Evolutionary conservation across 164 flowering plant genomes (phyloP).

Genomic region (Vitis riparia): DNA sequence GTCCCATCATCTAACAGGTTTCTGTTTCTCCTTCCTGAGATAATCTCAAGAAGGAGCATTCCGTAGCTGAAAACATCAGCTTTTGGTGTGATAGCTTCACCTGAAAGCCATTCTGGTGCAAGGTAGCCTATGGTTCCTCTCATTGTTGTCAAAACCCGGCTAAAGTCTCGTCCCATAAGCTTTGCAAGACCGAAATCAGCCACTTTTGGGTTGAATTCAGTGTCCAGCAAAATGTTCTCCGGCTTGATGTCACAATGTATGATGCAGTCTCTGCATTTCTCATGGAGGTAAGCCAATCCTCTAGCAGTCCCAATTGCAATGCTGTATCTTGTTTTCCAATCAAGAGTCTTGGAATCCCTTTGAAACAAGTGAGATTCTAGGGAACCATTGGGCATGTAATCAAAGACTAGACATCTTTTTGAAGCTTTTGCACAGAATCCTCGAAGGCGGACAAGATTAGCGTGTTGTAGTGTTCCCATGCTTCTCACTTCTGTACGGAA

Average conservation of each 20-base stretch:
- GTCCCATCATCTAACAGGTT: constrained; percentile 25
- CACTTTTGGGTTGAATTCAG: constrained; percentile 40
- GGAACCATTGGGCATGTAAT: constrained; percentile 58
- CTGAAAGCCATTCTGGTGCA: constrained; percentile 63
- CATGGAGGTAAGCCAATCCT: constrained; percentile 60
- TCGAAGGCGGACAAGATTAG: constrained; percentile 52
- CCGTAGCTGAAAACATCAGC: constrained; percentile 63
- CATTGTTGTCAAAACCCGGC: constrained; percentile 53
- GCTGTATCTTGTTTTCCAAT: constrained; percentile 44
- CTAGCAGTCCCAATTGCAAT: constrained; percentile 50
- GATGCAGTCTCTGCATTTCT: constrained; percentile 54
- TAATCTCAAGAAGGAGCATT: constrained; percentile 50
- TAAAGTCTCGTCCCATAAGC: constrained; percentile 50
- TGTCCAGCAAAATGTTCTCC: constrained; percentile 54
- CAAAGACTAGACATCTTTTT: constrained; percentile 50
- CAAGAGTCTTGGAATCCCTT: constrained; percentile 12
- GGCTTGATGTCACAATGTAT: constrained; percentile 68
- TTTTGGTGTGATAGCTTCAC: constrained; percentile 50
- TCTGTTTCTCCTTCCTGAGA: constrained; percentile 46
- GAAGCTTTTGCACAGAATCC: constrained; percentile 56
- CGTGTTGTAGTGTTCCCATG: constrained; percentile 63
- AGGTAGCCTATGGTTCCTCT: constrained; percentile 64
- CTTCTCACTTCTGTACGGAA: constrained; percentile 66
- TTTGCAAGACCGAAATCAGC: constrained; percentile 69
- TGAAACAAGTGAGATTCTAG: constrained; percentile 38